These are phyloP conservation scores for Penicillium odoratum DNA, from an alignment of 495 filamentous ascomycete genomes.

Conservation along the genomic window DNA sequence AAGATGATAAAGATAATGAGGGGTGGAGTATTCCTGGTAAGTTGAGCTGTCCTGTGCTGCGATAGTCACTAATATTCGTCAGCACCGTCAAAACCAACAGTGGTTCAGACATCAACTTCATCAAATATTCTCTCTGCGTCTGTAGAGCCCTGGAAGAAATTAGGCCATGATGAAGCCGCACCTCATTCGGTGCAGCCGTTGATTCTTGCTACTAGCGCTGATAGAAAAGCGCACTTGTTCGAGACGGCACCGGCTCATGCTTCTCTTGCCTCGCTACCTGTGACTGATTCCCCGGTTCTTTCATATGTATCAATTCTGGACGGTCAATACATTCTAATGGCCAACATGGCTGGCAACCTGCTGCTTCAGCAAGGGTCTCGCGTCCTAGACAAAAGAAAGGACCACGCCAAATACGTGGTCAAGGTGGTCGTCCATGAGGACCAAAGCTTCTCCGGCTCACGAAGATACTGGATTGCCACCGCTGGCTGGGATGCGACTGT, in stretches of 20 bases:
- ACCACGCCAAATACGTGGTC: slow-evolving; percentile 65
- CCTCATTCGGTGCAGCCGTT: slow-evolving; percentile 17
- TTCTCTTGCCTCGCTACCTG: slow-evolving; percentile 28
- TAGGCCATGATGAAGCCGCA: slow-evolving; percentile 15
- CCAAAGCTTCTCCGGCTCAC: slow-evolving; percentile 3
- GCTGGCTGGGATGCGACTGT: slow-evolving; percentile 67
- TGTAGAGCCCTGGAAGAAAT: slow-evolving; percentile 38
- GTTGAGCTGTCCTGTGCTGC: slow-evolving; percentile 1
- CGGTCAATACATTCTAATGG: slow-evolving; percentile 43
- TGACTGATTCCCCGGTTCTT: slow-evolving; percentile 63
- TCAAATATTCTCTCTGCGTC: slow-evolving; percentile 58
- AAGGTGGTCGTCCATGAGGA: slow-evolving; percentile 48
- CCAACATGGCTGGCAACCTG: slow-evolving; percentile 66
- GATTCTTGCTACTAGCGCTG: slow-evolving; percentile 53
- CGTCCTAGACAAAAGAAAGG: slow-evolving; percentile 48
- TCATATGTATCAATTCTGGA: slow-evolving; percentile 40
- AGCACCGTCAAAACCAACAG: slow-evolving; percentile 51
- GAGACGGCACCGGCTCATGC: slow-evolving; percentile 28
- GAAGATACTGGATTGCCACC: slow-evolving; percentile 53
- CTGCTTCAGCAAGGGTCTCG: slow-evolving; percentile 41
- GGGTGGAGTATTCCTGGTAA: slow-evolving; percentile 54
- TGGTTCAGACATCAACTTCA: slow-evolving; percentile 43
- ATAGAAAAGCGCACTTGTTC: slow-evolving; percentile 51
- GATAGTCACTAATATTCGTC: slow-evolving; percentile 10
- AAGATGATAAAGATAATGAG: slow-evolving; percentile 33